These are phyloP conservation scores for Claviceps cyperi DNA, from an alignment of 2,329 filamentous ascomycete genomes.

Conservation along the genomic window DNA sequence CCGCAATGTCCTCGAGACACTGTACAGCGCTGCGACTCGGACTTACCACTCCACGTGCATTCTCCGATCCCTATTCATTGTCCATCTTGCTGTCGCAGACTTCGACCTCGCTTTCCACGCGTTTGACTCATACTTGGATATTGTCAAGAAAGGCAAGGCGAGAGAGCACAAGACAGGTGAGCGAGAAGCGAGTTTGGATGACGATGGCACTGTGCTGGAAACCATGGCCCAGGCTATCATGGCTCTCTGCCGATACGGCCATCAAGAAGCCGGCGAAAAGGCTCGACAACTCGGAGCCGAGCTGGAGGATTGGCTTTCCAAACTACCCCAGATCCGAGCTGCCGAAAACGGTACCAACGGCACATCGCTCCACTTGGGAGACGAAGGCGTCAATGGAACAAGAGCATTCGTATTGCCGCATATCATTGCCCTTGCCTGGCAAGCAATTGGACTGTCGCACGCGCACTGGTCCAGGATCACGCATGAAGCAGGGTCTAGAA, in stretches of 20 bases:
- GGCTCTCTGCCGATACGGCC: slow-evolving; percentile 71
- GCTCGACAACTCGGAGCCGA: slow-evolving; percentile 56
- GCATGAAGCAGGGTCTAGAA: slow-evolving; percentile 55
- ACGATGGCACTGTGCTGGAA: slow-evolving; percentile 60
- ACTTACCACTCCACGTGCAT: slow-evolving; percentile 92
- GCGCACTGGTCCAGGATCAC: slow-evolving; percentile 80
- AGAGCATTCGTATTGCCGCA: slow-evolving; percentile 38
- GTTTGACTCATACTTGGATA: slow-evolving; percentile 81
- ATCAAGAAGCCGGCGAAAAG: slow-evolving; percentile 59
- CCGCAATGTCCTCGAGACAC: slow-evolving; percentile 65
- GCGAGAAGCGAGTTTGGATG: slow-evolving; percentile 56
- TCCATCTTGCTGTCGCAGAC: slow-evolving; percentile 77
- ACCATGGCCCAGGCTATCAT: slow-evolving; percentile 70
- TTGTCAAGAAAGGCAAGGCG: slow-evolving; percentile 73
- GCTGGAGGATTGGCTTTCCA: slow-evolving; percentile 62
- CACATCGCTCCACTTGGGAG: slow-evolving; percentile 15
- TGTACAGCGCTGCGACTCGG: slow-evolving; percentile 83
- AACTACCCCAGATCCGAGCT: slow-evolving; percentile 27
- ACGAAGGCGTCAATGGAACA: slow-evolving; percentile 16
- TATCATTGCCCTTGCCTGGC: slow-evolving; percentile 58
- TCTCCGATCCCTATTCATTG: slow-evolving; percentile 70
- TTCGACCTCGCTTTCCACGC: slow-evolving; percentile 86
- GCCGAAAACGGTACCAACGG: slow-evolving; percentile 16
- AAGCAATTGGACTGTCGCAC: slow-evolving; percentile 72
- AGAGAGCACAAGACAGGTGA: slow-evolving; percentile 67